A percentile compares a stretch with the other conserved stretches of the same genome.
Evolutionary conservation across 2,329 filamentous ascomycete genomes (phyloP).

Genomic region (Ascochyta rabiei): DNA sequence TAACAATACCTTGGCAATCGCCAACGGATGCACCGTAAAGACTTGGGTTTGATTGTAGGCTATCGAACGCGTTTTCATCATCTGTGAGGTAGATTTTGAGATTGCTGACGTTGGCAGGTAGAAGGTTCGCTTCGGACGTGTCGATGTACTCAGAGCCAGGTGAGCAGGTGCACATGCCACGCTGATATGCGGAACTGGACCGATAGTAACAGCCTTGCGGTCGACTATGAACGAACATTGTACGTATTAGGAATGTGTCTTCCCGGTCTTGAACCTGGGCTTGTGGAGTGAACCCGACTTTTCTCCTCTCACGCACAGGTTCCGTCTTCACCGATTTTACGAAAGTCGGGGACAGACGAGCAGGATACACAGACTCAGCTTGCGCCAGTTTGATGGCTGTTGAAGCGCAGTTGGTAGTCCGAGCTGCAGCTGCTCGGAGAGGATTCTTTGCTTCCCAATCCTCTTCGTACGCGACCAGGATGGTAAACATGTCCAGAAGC

Average conservation of each 20-base stretch:
- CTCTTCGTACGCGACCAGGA: background rate
- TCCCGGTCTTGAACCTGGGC: background rate
- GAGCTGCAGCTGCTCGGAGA: background rate
- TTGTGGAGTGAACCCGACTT: background rate
- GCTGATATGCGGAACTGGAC: background rate
- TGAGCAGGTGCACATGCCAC: background rate
- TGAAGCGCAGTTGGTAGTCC: slow-evolving; percentile 1
- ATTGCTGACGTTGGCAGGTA: background rate
- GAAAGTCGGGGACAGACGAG: background rate
- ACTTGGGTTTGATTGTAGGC: background rate
- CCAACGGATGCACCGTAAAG: background rate
- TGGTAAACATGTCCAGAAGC: background rate
- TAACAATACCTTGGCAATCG: background rate
- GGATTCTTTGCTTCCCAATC: slow-evolving; percentile 3
- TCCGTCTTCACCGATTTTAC: background rate
- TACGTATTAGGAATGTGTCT: background rate
- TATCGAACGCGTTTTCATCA: background rate
- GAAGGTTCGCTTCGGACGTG: background rate
- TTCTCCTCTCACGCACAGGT: background rate
- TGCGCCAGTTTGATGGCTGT: background rate
- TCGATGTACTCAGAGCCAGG: background rate
- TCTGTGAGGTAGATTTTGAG: slow-evolving; percentile 9
- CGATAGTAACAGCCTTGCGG: background rate
- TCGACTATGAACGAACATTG: background rate
- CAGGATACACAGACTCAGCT: background rate